These are phyloP conservation scores for Murraya paniculata DNA, from an alignment of 345 rosid species.

Conservation along the genomic window DNA sequence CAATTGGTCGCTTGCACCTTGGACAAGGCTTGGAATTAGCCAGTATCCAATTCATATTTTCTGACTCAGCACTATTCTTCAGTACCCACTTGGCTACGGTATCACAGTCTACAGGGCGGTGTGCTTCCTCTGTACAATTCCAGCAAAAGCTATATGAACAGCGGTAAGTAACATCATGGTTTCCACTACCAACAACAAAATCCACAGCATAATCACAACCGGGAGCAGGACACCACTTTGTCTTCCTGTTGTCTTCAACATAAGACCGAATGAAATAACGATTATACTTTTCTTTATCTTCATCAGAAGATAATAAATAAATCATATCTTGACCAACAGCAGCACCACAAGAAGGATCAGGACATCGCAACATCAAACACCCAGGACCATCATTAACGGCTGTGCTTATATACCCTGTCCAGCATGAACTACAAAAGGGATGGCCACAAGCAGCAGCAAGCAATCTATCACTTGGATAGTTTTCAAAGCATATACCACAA, in stretches of 20 bases:
- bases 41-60: slow-evolving; percentile 83
- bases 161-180: slow-evolving; percentile 62
- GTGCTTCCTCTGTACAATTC: slow-evolving; percentile 88
- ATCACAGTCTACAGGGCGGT: slow-evolving; percentile 79
- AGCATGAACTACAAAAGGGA: slow-evolving; percentile 65
- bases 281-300: slow-evolving; percentile 52
- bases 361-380: slow-evolving; percentile 73
- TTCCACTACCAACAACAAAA: slow-evolving; percentile 68
- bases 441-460: slow-evolving; percentile 79
- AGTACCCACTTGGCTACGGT: slow-evolving; percentile 75
- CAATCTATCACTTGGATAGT: slow-evolving; percentile 34
- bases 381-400: slow-evolving; percentile 80
- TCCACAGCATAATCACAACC: slow-evolving; percentile 87
- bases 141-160: slow-evolving; percentile 81
- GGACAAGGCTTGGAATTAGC: slow-evolving; percentile 88
- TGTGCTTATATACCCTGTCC: slow-evolving; percentile 79
- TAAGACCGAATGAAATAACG: slow-evolving; percentile 70
- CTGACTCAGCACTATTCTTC: slow-evolving; percentile 82
- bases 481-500: slow-evolving; percentile 80
- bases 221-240: slow-evolving; percentile 96
- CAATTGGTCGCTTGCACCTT: slow-evolving; percentile 76
- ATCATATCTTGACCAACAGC: slow-evolving; percentile 76
- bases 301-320: slow-evolving; percentile 43
- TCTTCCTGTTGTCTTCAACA: slow-evolving; percentile 77
- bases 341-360: slow-evolving; percentile 72